Base-by-base conservation (phyloP, 2,329 filamentous ascomycete species). In the Aspergillus unguis region DNA sequence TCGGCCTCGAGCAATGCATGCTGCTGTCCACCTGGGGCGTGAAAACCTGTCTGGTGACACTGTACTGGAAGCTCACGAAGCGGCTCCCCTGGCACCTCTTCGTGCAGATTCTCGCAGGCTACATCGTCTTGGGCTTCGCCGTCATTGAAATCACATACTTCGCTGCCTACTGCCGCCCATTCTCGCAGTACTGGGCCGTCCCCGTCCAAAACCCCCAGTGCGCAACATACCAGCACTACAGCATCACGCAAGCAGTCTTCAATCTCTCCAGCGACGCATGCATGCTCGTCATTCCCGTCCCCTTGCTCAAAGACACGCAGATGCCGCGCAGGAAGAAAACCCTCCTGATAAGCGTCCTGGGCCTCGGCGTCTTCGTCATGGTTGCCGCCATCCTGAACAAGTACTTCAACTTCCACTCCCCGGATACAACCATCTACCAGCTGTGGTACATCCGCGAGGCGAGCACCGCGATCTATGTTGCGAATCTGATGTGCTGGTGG, bases 61-160 rank as follows among this genome's bases (percentile, higher is more conserved):
- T 52, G 26, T 52, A 52, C 44, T 52, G 50, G 50, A 52, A 47
- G n/a, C 37, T 52, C 36, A 52, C 50, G 29, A 31, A 36, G 4
- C 10, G 31, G 11, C 31, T 44, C 0, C 36, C 8, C 2, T 52
- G 50, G 50, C 50, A 52, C 27, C 36, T 42, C 10, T 52, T 47
- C 31, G 44, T 52, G n/a, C 43, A 52, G 37, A 11, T 46, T 38
- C 44, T 52, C 1, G 50, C 50, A 6, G 62, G 65, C 5, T 80
- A 79, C 55, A 71, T 77, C 11, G 68, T 58, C 0, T 41, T 75
- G 3, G 67, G 71, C 27, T 79, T 78, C 52, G 63, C 78, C 50
- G 64, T 77, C 10, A 78, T 79, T 65, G 75, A 78, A 62, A 58
- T 79, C 38, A 67, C 77, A 2, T 77, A 78, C 52, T 75, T 77